A percentile compares a stretch with the other conserved stretches of the same genome.
Conservation (phyloP, 1,139 yeast species). For the Casaregolazyma lundiana region DNA sequence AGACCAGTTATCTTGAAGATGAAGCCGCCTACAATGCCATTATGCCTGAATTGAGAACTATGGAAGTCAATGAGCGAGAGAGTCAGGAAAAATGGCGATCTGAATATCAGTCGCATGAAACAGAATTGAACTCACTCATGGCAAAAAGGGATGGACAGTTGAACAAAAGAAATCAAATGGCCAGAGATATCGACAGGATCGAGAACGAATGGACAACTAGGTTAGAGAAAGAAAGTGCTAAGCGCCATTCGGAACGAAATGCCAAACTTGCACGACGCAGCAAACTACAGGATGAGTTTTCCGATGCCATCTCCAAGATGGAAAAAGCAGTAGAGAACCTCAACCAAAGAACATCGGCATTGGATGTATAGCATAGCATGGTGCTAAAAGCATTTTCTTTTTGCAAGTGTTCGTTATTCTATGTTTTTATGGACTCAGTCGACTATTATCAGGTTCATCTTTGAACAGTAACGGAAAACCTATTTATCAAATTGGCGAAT, state of each 20-base stretch:
- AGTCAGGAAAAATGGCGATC: slow-evolving; percentile 21
- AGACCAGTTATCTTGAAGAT: slow-evolving; percentile 16
- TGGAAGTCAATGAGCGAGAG: slow-evolving; percentile 18
- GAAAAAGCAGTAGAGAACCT: slow-evolving; percentile 31
- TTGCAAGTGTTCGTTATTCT: too few relatives aligned
- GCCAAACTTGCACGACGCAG: slow-evolving; percentile 22
- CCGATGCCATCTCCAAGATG: slow-evolving; percentile 33
- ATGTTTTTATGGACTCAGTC: too few relatives aligned
- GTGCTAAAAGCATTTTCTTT: too few relatives aligned
- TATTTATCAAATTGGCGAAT: too few relatives aligned
- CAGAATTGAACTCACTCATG: slow-evolving; percentile 19
- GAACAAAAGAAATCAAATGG: slow-evolving; percentile 21
- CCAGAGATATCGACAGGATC: slow-evolving; percentile 19
- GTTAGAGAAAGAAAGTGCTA: slow-evolving; percentile 16
- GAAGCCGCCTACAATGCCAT: slow-evolving; percentile 20
- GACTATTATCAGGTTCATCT: too few relatives aligned
- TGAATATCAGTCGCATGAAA: slow-evolving; percentile 20
- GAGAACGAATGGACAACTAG: slow-evolving; percentile 20
- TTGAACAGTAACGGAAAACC: too few relatives aligned
- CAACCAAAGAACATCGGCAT: slow-evolving; percentile 17
- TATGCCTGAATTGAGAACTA: slow-evolving; percentile 17
- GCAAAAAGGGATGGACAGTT: slow-evolving; percentile 26
- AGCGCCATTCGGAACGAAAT: slow-evolving; percentile 18
- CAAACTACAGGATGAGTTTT: slow-evolving; percentile 31
- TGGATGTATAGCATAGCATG: neutral